A percentile compares a stretch with the other conserved stretches of the same genome.
phyloP scores from a whole-genome alignment of 225 moss, liverwort and hornwort genomes.

The Marchantia polymorpha region DNA sequence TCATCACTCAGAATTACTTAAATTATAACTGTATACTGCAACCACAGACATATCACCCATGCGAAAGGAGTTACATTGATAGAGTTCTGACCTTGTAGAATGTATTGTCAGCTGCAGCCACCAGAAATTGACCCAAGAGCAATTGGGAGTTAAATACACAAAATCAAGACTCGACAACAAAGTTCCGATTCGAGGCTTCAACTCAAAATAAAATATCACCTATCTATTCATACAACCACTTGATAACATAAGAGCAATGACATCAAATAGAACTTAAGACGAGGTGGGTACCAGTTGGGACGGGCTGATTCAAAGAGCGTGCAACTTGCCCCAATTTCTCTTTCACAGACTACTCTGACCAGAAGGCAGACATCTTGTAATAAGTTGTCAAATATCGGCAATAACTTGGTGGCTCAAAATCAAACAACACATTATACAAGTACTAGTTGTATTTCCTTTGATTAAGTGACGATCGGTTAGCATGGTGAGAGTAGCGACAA shows the following conservation, averaged over 20 bases:
- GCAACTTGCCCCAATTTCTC: slow-evolving; percentile 74
- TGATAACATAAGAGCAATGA: not conserved
- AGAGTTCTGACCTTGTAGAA: slow-evolving; percentile 58
- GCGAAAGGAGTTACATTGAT: not conserved
- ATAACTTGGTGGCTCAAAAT: not conserved
- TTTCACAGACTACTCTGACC: slow-evolving; percentile 54
- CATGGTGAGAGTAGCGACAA: not conserved
- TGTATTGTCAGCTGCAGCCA: slow-evolving; percentile 56
- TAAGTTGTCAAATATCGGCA: not conserved
- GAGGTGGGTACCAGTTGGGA: slow-evolving; percentile 37
- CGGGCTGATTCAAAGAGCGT: slow-evolving; percentile 65
- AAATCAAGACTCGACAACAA: not conserved
- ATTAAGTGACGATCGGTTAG: not conserved
- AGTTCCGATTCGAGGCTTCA: not conserved
- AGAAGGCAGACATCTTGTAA: not conserved
- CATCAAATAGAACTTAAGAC: not conserved
- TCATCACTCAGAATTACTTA: not conserved
- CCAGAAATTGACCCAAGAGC: not conserved
- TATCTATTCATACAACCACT: not conserved
- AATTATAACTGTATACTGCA: not conserved
- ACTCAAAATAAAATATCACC: not conserved
- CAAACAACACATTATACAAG: not conserved
- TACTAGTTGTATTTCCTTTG: not conserved
- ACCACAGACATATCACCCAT: not conserved
- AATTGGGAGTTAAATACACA: not conserved